Evolutionary conservation across 805 yeast genomes (phyloP).

Genomic region (Zygosaccharomyces bailii): DNA sequence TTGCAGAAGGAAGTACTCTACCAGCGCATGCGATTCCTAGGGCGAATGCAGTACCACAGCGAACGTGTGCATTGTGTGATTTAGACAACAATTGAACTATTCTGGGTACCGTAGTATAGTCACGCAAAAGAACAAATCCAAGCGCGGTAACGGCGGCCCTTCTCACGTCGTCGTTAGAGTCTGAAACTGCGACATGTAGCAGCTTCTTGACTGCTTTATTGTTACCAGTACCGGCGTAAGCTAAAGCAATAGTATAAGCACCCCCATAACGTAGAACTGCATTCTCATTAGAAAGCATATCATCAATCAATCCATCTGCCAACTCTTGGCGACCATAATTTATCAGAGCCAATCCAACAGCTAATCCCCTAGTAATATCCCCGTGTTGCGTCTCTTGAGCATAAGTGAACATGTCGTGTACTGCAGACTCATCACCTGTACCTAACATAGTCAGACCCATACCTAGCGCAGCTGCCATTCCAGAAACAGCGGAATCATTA

Average conservation of each 20-base stretch:
- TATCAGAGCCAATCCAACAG: conserved; percentile 82
- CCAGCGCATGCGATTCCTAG: conserved; percentile 97
- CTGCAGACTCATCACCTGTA: conserved; percentile 66
- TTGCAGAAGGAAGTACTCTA: conserved; percentile 79
- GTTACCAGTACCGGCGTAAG: conserved; percentile 95
- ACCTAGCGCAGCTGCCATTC: conserved; percentile 93
- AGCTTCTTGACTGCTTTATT: conserved; percentile 81
- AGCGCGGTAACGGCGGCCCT: conserved; percentile 90
- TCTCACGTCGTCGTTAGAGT: conserved; percentile 93
- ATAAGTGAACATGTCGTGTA: conserved; percentile 78
- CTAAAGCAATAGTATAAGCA: conserved; percentile 88
- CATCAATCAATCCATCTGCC: conserved; percentile 66
- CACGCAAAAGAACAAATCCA: conserved; percentile 88
- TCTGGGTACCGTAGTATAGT: conserved; percentile 89
- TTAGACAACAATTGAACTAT: conserved; percentile 89
- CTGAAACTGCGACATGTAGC: conserved; percentile 92
- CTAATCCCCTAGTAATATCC: conserved; percentile 88
- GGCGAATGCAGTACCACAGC: conserved; percentile 97
- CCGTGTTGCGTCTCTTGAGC: conserved; percentile 96
- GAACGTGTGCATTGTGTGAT: conserved; percentile 95
- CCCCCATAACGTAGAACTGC: conserved; percentile 93
- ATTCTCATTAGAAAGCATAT: conserved; percentile 68
- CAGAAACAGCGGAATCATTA: conserved; percentile 88
- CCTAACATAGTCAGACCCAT: conserved; percentile 97
- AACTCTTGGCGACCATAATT: conserved; percentile 81